A percentile compares a stretch with the other conserved stretches of the same genome.
These are phyloP conservation scores for Starmera pachycereana DNA, from an alignment of 805 yeast genomes.

Conservation along the genomic window DNA sequence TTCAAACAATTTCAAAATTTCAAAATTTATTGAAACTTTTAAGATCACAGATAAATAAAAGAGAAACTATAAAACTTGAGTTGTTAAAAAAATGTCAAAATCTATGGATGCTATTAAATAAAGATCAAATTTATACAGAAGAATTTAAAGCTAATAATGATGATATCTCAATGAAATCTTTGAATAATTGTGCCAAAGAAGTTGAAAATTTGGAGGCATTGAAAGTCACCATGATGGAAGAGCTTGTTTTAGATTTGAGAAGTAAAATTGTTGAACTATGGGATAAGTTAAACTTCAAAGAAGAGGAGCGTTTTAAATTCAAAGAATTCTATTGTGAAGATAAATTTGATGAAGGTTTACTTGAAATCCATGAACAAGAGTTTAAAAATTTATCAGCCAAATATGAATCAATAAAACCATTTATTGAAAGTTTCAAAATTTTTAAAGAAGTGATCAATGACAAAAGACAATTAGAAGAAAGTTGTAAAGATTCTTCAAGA, in stretches of 20 bases:
- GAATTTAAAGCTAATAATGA: constrained; percentile 32
- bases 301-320: constrained; percentile 39
- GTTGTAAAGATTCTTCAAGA: constrained; percentile 74
- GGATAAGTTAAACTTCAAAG: constrained; percentile 49
- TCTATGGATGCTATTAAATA: constrained; percentile 50
- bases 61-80: constrained; percentile 18
- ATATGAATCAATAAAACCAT: constrained; percentile 38
- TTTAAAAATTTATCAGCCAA: constrained; percentile 40
- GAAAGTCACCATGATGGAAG: constrained; percentile 55
- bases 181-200: constrained; percentile 46
- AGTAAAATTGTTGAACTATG: constrained; percentile 50
- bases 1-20: neutral
- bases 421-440: constrained; percentile 45
- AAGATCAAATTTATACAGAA: constrained; percentile 29
- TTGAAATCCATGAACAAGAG: constrained; percentile 58
- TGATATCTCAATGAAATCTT: constrained; percentile 33
- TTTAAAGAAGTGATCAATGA: constrained; percentile 49
- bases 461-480: constrained; percentile 50
- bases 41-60: constrained; percentile 19
- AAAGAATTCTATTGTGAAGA: constrained; percentile 26
- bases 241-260: constrained; percentile 56
- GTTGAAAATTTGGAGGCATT: constrained; percentile 44
- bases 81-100: constrained; percentile 30
- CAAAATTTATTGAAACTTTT: neutral
- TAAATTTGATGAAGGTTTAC: constrained; percentile 45